These are phyloP conservation scores for Lepiota brunneoincarnata DNA, from an alignment of 768 basidiomycete genomes.

Conservation along the genomic window DNA sequence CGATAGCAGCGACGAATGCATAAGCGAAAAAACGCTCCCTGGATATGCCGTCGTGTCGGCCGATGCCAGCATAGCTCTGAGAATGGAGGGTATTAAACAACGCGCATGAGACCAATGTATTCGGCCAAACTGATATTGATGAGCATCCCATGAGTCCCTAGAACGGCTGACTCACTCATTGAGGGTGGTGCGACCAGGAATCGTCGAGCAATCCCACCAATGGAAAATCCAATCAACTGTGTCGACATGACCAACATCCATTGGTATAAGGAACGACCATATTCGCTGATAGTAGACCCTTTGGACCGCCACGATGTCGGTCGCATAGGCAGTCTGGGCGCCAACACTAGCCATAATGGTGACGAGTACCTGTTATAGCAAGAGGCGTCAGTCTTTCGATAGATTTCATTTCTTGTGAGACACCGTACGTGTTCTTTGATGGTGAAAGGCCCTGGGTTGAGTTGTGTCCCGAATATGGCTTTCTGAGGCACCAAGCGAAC, in stretches of 20 bases:
- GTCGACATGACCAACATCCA: slow-evolving; percentile 71
- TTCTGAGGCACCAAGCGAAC: slow-evolving; percentile 56
- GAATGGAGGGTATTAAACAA: slow-evolving; percentile 76
- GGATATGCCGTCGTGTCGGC: slow-evolving; percentile 48
- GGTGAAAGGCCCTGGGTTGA: slow-evolving; percentile 75
- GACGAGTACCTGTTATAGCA: slow-evolving; percentile 46
- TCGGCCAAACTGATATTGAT: slow-evolving; percentile 63
- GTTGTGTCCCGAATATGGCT: slow-evolving; percentile 52
- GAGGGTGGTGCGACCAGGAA: slow-evolving; percentile 65
- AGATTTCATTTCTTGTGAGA: slow-evolving; percentile 3
- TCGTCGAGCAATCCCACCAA: slow-evolving; percentile 56
- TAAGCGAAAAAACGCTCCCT: slow-evolving; percentile 60
- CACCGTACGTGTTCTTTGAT: slow-evolving; percentile 60
- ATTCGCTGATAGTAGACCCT: slow-evolving; percentile 62
- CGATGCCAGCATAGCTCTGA: slow-evolving; percentile 53
- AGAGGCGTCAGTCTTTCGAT: slow-evolving; percentile 10
- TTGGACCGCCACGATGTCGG: slow-evolving; percentile 75
- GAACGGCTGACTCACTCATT: slow-evolving; percentile 43
- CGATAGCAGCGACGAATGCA: slow-evolving; percentile 43
- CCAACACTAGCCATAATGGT: slow-evolving; percentile 63
- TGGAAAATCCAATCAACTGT: slow-evolving; percentile 61
- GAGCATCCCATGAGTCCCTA: neutral
- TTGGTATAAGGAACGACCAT: slow-evolving; percentile 51
- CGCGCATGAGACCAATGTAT: slow-evolving; percentile 65
- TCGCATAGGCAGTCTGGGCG: slow-evolving; percentile 59